These are phyloP conservation scores for Alternaria arbusti DNA, from an alignment of 2,329 filamentous ascomycete species.

Conservation along the genomic window DNA sequence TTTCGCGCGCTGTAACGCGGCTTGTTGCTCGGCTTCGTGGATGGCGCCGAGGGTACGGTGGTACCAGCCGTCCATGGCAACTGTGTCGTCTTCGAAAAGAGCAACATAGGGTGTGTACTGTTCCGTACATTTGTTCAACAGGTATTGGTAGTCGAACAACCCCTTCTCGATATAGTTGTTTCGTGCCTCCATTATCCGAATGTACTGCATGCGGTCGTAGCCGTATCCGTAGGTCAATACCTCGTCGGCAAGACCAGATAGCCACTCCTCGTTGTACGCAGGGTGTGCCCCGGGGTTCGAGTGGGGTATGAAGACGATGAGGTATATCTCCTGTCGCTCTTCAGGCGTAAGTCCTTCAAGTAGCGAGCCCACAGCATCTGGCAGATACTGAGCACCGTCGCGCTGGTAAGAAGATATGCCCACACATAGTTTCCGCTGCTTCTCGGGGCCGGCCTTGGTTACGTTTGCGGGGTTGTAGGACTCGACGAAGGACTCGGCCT, in stretches of 20 bases:
- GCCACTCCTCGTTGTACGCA: slow-evolving; percentile 52
- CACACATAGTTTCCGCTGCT: slow-evolving; percentile 49
- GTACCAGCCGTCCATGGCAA: slow-evolving; percentile 58
- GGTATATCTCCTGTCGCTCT: slow-evolving; percentile 51
- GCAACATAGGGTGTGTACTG: slow-evolving; percentile 50
- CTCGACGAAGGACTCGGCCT: slow-evolving; percentile 38
- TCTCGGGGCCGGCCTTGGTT: slow-evolving; percentile 19
- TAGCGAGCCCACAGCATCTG: slow-evolving; percentile 52
- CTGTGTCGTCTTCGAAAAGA: slow-evolving; percentile 56
- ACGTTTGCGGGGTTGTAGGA: slow-evolving; percentile 27
- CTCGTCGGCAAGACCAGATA: slow-evolving; percentile 49
- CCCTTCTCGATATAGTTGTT: slow-evolving; percentile 49
- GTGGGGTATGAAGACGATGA: slow-evolving; percentile 55
- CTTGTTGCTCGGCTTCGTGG: slow-evolving; percentile 40
- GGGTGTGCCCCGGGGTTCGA: slow-evolving; percentile 51
- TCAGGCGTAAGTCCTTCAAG: slow-evolving; percentile 51
- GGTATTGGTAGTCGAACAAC: slow-evolving; percentile 53
- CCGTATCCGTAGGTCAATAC: slow-evolving; percentile 51
- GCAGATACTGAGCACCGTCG: slow-evolving; percentile 50
- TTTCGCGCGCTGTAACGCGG: slow-evolving; percentile 25
- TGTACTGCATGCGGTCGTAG: slow-evolving; percentile 41
- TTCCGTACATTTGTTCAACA: slow-evolving; percentile 51
- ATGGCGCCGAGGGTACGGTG: slow-evolving; percentile 49
- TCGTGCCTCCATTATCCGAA: slow-evolving; percentile 41
- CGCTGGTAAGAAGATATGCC: slow-evolving; percentile 54